A percentile compares a stretch with the other conserved stretches of the same genome.
Evolutionary conservation across 2,329 filamentous ascomycete genomes (phyloP).

Genomic region (Tolypocladium sp.): DNA sequence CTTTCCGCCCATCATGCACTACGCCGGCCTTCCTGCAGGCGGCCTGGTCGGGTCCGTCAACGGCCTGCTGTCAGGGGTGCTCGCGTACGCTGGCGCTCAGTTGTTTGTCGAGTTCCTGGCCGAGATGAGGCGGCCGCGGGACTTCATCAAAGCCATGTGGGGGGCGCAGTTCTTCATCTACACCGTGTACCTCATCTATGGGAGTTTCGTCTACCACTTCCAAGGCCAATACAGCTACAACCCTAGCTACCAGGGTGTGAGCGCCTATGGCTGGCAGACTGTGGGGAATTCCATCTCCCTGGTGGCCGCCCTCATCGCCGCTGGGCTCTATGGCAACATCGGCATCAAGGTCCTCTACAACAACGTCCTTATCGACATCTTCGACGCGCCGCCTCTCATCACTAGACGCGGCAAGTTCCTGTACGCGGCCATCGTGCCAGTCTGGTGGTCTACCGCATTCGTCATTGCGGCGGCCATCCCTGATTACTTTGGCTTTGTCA

Average conservation of each 20-base stretch:
- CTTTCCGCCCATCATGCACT: conserved; percentile 30
- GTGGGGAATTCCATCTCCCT: conserved; percentile 34
- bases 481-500: conserved; percentile 35
- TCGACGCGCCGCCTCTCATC: conserved; percentile 38
- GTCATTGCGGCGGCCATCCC: conserved; percentile 44
- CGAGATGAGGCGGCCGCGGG: conserved; percentile 34
- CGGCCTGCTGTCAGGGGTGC: conserved; percentile 29
- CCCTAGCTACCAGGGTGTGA: conserved; percentile 32
- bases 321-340: conserved; percentile 42
- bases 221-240: conserved; percentile 41
- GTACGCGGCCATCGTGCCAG: conserved; percentile 40
- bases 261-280: conserved; percentile 31
- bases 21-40: conserved; percentile 21
- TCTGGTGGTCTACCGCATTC: conserved; percentile 51
- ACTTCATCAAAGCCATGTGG: conserved; percentile 33
- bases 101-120: conserved; percentile 50
- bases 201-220: conserved; percentile 18
- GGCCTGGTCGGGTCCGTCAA: conserved; percentile 25
- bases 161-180: conserved; percentile 32
- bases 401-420: conserved; percentile 37
- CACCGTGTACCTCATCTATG: conserved; percentile 30
- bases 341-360: conserved; percentile 45
- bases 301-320: conserved; percentile 33
- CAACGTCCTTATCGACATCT: conserved; percentile 40
- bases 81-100: conserved; percentile 49